Evolutionary conservation across 2,329 filamentous ascomycete species (phyloP).

Genomic region (Fusarium irregulare): DNA sequence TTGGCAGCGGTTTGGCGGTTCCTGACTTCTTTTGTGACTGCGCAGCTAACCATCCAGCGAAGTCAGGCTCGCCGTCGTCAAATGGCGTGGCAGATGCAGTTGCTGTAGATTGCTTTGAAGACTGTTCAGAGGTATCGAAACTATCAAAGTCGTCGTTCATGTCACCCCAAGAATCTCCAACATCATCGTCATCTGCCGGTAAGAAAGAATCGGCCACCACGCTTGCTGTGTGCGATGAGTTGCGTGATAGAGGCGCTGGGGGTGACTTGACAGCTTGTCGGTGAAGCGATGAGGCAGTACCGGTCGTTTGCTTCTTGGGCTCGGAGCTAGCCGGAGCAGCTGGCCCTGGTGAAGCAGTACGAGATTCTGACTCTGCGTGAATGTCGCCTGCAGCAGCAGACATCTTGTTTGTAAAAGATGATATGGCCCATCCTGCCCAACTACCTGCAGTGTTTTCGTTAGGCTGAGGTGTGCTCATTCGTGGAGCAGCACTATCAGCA

Average conservation of each 20-base stretch:
- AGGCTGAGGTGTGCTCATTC: constrained; percentile 82
- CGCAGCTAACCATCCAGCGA: constrained; percentile 93
- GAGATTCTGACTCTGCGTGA: constrained; percentile 64
- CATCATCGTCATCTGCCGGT: constrained; percentile 67
- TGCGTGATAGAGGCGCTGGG: constrained; percentile 58
- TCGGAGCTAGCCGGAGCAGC: constrained; percentile 55
- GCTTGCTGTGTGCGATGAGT: constrained; percentile 59
- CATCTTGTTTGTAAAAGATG: constrained; percentile 96
- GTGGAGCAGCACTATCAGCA: constrained; percentile 66
- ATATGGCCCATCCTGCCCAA: constrained; percentile 99
- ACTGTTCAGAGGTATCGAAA: constrained; percentile 50
- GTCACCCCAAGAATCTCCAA: constrained; percentile 81
- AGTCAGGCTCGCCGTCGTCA: constrained; percentile 92
- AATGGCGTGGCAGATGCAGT: constrained; percentile 64
- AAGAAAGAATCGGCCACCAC: constrained; percentile 63
- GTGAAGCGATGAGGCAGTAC: constrained; percentile 69
- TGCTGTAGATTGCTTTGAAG: constrained; percentile 44
- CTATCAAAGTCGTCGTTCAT: constrained; percentile 66
- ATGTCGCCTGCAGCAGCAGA: constrained; percentile 89
- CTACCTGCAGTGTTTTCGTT: constrained; percentile 59
- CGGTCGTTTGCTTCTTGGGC: constrained; percentile 53
- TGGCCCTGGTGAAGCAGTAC: constrained; percentile 56
- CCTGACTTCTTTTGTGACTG: constrained; percentile 78
- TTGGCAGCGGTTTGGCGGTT: constrained; percentile 75
- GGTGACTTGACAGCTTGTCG: constrained; percentile 69